phyloP scores from a whole-genome alignment of 768 basidiomycete genomes.

The Hygrophorus russula region DNA sequence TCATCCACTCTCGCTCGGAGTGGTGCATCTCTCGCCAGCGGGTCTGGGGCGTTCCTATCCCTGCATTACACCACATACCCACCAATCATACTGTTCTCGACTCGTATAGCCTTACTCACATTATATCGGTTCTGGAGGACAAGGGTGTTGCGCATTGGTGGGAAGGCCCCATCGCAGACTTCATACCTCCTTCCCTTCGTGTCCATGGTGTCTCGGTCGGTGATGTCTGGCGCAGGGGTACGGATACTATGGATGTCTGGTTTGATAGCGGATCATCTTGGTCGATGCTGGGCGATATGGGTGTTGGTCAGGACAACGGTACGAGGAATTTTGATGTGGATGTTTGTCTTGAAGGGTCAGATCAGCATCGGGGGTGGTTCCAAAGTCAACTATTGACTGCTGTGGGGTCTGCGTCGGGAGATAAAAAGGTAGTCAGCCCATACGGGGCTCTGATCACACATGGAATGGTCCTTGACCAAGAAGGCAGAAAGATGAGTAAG shows the following conservation, averaged over 20 bases:
- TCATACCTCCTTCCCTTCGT: constrained; percentile 53
- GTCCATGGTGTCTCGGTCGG: constrained; percentile 29
- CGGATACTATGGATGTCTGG: constrained; percentile 99
- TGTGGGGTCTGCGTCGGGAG: constrained; percentile 35
- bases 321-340: constrained; percentile 48
- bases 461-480: constrained; percentile 90
- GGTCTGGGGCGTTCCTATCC: constrained; percentile 96
- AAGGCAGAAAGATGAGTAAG: constrained; percentile 97
- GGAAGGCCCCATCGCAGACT: constrained; percentile 74
- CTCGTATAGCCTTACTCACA: constrained; percentile 54
- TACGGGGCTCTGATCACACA: constrained; percentile 85
- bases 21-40: constrained; percentile 99
- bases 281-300: constrained; percentile 54
- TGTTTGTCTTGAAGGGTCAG: constrained; percentile 88
- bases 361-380: constrained; percentile 99
- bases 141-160: constrained; percentile 87
- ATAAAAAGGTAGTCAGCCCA: constrained; percentile 30
- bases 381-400: constrained; percentile 88
- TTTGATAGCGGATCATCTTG: constrained; percentile 96
- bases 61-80: constrained; percentile 60
- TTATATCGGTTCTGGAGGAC: constrained; percentile 58
- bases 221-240: constrained; percentile 62
- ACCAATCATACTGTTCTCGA: constrained; percentile 59
- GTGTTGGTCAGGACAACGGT: constrained; percentile 10
- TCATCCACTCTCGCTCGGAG: constrained; percentile 81